Base-by-base conservation (phyloP, 2,329 filamentous ascomycete species). In the Coniochaeta sp. region DNA sequence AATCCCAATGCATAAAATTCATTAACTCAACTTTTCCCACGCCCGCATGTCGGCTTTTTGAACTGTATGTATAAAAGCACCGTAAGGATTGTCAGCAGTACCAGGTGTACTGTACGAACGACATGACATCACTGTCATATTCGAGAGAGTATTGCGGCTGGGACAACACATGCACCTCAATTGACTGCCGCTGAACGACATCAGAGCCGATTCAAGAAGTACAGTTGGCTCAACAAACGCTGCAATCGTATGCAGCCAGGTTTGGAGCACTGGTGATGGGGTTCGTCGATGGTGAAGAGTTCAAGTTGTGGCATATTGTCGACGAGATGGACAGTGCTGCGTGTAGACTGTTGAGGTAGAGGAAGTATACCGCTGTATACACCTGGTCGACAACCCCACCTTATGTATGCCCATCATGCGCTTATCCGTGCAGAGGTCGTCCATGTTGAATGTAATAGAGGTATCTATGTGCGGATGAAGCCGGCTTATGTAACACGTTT, bases 401-500 rank as follows among this genome's bases (percentile, higher is more conserved):
- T 52, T 52, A 52, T 52, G 47, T 24, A 52, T 36, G 34, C 17
- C 38, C 38, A 47, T 3, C 11, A 52, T 52, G 47, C 47, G 47
- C 11, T 52, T 52, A 52, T 28, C 47, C 47, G 47, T 28, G 24
- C 9, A 28, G 22, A 50, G 22, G 22, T 12, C 44, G 16, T n/a
- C 54, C 34, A 28, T 36, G 40, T 52, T 47, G 19, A 47, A 26
- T 24, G 6, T 22, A 9, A n/a, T 17, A n/a, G n/a, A n/a, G n/a
- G n/a, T n/a, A n/a, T n/a, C n/a, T n/a, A n/a, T 47, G n/a, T 19
- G n/a, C 59, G 59, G 62, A 59, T 60, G 60, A 54, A 57, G 36
- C 44, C 50, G 58, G 65, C 63, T 66, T 64, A 66, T 60, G 63
- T 66, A 66, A 65, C 33, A 54, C 60, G 58, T 58, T 54, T 62